phyloP scores from a whole-genome alignment of 345 rosid genomes.

The Cardiospermum halicacabum region DNA sequence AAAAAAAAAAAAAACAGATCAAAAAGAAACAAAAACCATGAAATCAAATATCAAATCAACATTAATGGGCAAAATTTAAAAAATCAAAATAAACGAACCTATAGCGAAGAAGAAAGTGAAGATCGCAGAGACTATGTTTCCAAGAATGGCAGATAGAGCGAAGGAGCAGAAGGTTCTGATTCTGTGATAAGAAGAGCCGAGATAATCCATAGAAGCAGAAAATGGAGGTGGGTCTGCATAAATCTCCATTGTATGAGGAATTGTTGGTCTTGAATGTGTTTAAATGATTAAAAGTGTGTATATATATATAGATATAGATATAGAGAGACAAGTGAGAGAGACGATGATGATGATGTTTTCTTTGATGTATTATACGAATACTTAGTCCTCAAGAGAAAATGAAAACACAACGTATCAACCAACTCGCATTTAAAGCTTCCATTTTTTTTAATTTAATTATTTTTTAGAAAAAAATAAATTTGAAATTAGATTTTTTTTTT shows the following conservation, averaged over 20 bases:
- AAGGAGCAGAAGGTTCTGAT: conserved; percentile 56
- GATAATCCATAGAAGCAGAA: conserved; percentile 25
- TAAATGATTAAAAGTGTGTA: not conserved
- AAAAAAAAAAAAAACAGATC: conserved; percentile 14
- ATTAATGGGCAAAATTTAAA: not conserved
- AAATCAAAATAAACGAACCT: conserved; percentile 42
- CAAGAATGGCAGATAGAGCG: conserved; percentile 71
- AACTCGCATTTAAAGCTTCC: conserved; percentile 56
- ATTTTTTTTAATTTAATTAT: conserved; percentile 3
- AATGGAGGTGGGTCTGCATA: conserved; percentile 51
- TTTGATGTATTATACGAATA: not conserved
- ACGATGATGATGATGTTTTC: too few species aligned
- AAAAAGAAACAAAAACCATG: conserved; percentile 8
- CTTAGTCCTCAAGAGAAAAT: conserved; percentile 40
- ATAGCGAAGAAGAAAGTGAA: conserved; percentile 95
- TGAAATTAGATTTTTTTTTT: too few species aligned
- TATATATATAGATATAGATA: not conserved
- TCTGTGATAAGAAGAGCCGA: conserved; percentile 54
- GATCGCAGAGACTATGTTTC: conserved; percentile 86
- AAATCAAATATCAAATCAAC: not conserved
- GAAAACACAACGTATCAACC: conserved; percentile 29
- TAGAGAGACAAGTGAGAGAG: not conserved
- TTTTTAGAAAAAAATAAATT: too few species aligned
- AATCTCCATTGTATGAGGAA: conserved; percentile 47
- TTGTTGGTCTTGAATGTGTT: not conserved